phyloP scores from a whole-genome alignment of 1,284 basidiomycete species.

The Vanrija sp. region DNA sequence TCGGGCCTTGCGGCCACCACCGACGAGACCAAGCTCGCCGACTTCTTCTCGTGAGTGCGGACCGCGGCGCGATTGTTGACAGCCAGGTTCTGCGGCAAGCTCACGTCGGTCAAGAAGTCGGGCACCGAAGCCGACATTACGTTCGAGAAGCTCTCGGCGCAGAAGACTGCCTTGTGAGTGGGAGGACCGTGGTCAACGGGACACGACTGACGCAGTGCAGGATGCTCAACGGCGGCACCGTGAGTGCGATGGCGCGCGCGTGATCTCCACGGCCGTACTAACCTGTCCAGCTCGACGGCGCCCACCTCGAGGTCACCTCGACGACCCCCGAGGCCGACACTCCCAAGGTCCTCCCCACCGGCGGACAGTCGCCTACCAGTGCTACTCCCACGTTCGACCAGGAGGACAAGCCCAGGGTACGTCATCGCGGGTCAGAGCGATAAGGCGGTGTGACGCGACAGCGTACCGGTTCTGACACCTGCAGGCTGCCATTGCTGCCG shows the following conservation, averaged over 20 bases:
- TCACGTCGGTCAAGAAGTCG: constrained; percentile 43
- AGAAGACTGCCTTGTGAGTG: constrained; percentile 47
- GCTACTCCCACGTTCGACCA: constrained; percentile 37
- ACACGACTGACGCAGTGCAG: constrained; percentile 11
- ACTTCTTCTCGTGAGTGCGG: constrained; percentile 41
- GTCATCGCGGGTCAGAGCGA: constrained; percentile 6
- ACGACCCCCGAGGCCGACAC: constrained; percentile 34
- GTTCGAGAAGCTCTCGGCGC: constrained; percentile 50
- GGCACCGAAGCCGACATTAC: constrained; percentile 47
- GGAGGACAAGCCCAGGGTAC: constrained; percentile 51
- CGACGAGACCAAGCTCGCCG: constrained; percentile 48
- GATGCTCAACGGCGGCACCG: constrained; percentile 49
- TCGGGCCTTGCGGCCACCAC: constrained; percentile 48
- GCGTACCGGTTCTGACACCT: constrained; percentile 8
- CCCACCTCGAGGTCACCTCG: constrained; percentile 49
- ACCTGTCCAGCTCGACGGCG: constrained; percentile 43
- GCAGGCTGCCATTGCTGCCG: constrained; percentile 65
- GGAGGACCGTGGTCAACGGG: not conserved
- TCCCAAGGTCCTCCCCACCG: constrained; percentile 34
- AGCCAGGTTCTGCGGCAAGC: constrained; percentile 45
- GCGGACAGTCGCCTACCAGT: constrained; percentile 32
- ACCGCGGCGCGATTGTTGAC: not conserved
- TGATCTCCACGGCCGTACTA: not conserved
- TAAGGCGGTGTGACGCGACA: not conserved
- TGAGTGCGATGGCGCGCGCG: constrained; percentile 21